A percentile compares a stretch with the other conserved stretches of the same genome.
Evolutionary conservation across 164 flowering plant species (phyloP).

Genomic region (Kalanchoe fedtschenkoi): DNA sequence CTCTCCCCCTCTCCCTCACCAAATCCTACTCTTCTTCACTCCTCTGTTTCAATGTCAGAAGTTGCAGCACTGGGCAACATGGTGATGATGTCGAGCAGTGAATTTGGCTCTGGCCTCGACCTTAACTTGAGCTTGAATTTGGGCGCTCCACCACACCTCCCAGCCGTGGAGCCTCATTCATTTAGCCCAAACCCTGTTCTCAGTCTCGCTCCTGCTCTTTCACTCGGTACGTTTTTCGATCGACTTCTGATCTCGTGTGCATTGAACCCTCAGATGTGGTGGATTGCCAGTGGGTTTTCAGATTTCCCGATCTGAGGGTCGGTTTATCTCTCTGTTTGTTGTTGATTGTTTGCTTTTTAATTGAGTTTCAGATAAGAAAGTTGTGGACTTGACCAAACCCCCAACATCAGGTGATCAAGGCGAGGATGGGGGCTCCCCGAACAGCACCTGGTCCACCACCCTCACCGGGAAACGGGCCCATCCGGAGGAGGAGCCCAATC

Average conservation of each 20-base stretch:
- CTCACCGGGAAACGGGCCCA: constrained; percentile 37
- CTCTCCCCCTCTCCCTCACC: neutral
- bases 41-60: neutral
- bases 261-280: too few relatives aligned
- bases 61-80: neutral
- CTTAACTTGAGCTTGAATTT: constrained; percentile 2
- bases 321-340: neutral
- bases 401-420: neutral
- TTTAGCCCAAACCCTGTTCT: neutral
- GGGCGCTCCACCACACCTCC: neutral
- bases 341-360: neutral
- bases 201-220: neutral
- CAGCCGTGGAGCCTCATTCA: neutral
- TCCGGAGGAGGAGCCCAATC: constrained; percentile 25
- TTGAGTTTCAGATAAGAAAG: neutral
- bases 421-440: constrained; percentile 30
- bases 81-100: neutral
- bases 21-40: neutral
- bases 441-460: constrained; percentile 65
- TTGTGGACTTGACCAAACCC: neutral
- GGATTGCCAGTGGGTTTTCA: too few relatives aligned
- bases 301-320: neutral
- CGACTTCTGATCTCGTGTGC: too few relatives aligned
- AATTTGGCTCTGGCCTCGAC: neutral
- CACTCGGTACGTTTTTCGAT: neutral